Percentiles rank a stretch among this genome's conserved stretches.
Conservation (phyloP, 177 flowering plant genomes). For the Vitis hybrid region DNA sequence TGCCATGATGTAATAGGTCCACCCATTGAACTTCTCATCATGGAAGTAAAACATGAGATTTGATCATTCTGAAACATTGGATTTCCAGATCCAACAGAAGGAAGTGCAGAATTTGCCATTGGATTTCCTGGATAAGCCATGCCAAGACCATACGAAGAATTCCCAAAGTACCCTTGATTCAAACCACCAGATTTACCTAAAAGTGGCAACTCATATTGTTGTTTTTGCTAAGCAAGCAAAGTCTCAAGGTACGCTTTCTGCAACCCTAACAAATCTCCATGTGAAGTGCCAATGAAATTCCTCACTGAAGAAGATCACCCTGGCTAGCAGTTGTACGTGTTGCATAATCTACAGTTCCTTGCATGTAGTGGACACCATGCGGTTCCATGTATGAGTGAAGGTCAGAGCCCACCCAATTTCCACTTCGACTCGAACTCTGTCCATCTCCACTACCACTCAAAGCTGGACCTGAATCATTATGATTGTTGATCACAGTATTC, state of each 20-base stretch:
- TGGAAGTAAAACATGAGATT: slow-evolving; percentile 35
- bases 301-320: slow-evolving; percentile 31
- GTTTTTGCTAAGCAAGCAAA: slow-evolving; percentile 65
- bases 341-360: slow-evolving; percentile 38
- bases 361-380: slow-evolving; percentile 39
- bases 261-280: slow-evolving; percentile 44
- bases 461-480: slow-evolving; percentile 47
- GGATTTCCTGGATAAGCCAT: slow-evolving; percentile 43
- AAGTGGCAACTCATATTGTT: slow-evolving; percentile 43
- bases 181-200: slow-evolving; percentile 39
- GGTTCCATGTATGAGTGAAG: slow-evolving; percentile 39
- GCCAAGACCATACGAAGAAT: slow-evolving; percentile 42
- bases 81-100: slow-evolving; percentile 44
- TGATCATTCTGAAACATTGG: slow-evolving; percentile 38
- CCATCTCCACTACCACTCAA: slow-evolving; percentile 23
- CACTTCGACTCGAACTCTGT: slow-evolving; percentile 25
- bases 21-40: slow-evolving; percentile 40
- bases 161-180: slow-evolving; percentile 43
- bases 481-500: slow-evolving; percentile 23
- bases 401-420: slow-evolving; percentile 31
- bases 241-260: slow-evolving; percentile 64
- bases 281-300: slow-evolving; percentile 31
- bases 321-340: slow-evolving; percentile 24
- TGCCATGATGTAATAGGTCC: slow-evolving; percentile 46
- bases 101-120: slow-evolving; percentile 28